phyloP scores from a whole-genome alignment of 768 basidiomycete species.

The Coprinellus aureogranulatus region DNA sequence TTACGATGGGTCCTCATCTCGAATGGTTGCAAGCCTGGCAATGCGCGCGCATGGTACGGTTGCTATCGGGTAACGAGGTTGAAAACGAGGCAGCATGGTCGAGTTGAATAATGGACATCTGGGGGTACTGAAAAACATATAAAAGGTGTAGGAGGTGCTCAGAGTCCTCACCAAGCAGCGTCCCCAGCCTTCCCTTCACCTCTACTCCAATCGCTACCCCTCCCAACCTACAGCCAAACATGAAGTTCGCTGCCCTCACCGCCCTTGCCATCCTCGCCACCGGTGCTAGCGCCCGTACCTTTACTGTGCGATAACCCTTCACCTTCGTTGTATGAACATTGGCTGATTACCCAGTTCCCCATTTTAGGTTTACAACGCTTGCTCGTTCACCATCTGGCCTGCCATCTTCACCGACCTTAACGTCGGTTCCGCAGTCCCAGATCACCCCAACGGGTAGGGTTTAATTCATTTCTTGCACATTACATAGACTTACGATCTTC shows the following conservation, averaged over 20 bases:
- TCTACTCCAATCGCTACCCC: too few species aligned
- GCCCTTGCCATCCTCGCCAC: constrained; percentile 3
- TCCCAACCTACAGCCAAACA: neutral
- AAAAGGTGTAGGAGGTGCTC: too few species aligned
- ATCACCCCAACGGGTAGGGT: constrained; percentile 41
- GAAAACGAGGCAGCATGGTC: too few species aligned
- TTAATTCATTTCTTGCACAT: neutral
- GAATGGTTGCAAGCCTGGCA: too few species aligned
- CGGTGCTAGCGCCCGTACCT: constrained; percentile 29
- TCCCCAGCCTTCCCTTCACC: too few species aligned
- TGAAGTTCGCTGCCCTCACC: constrained; percentile 8
- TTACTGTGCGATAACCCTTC: constrained; percentile 39
- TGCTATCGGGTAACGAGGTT: too few species aligned
- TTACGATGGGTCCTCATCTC: too few species aligned
- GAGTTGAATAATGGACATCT: too few species aligned
- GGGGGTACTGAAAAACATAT: too few species aligned
- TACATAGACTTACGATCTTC: neutral
- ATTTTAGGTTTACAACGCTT: constrained; percentile 52
- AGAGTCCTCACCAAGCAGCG: too few species aligned
- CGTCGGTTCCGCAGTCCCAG: constrained; percentile 44
- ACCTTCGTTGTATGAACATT: neutral
- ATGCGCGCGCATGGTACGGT: too few species aligned
- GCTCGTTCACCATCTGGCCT: constrained; percentile 62
- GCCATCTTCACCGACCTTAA: constrained; percentile 58
- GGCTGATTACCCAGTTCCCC: neutral